Conservation (phyloP, 78 protist species). For the Dictyostelium citrinum region DNA sequence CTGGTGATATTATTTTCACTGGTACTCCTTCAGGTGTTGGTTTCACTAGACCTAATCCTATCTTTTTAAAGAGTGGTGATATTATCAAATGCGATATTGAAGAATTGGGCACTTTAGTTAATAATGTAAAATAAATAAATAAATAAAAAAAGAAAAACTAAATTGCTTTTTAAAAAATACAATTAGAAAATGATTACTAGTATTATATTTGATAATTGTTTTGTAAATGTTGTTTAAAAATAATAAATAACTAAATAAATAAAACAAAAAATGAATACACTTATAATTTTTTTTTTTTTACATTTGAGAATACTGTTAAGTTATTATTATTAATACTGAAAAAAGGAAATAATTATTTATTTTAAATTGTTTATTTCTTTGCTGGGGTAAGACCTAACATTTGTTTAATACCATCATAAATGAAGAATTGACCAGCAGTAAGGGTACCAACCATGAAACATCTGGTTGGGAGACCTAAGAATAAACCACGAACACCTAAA, state of each 20-base stretch:
- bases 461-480: slow-evolving; percentile 70
- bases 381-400: slow-evolving; percentile 15
- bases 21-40: slow-evolving; percentile 82
- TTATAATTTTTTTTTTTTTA: no score
- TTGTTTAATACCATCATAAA: slow-evolving; percentile 63
- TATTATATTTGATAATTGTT: no score
- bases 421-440: slow-evolving; percentile 56
- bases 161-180: no score
- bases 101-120: slow-evolving; percentile 37
- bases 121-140: slow-evolving; percentile 34
- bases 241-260: no score
- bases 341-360: neutral
- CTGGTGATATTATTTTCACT: slow-evolving; percentile 81
- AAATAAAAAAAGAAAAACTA: neutral
- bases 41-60: slow-evolving; percentile 51
- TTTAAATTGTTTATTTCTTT: neutral
- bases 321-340: neutral
- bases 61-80: slow-evolving; percentile 70
- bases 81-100: slow-evolving; percentile 56
- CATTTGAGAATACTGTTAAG: no score
- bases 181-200: no score
- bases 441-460: slow-evolving; percentile 79
- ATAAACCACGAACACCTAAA: slow-evolving; percentile 64
- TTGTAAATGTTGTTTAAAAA: no score
- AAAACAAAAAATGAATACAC: neutral